Evolutionary conservation across 768 basidiomycete genomes (phyloP).

Genomic region (Sutorius australiensis): DNA sequence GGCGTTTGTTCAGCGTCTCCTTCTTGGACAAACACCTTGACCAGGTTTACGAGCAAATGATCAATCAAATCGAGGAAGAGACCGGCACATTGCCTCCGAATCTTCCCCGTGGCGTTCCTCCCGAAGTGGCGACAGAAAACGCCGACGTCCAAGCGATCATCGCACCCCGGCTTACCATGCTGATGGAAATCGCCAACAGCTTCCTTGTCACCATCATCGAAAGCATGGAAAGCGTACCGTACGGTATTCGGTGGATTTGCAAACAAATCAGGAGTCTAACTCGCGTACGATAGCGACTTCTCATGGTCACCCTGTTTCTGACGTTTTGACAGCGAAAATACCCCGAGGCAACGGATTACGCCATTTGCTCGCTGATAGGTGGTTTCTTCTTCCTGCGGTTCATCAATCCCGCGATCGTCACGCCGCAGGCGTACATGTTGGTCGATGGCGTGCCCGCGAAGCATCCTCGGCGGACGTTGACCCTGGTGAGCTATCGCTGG

Average conservation of each 20-base stretch:
- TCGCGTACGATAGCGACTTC: slow-evolving; percentile 51
- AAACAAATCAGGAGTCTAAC: slow-evolving; percentile 98
- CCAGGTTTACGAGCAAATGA: slow-evolving; percentile 99
- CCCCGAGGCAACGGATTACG: slow-evolving; percentile 97
- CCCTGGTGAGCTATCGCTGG: slow-evolving; percentile 53
- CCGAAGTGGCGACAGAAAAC: slow-evolving; percentile 93
- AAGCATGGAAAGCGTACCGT: slow-evolving; percentile 96
- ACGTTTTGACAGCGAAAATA: slow-evolving; percentile 77
- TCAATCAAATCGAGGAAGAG: slow-evolving; percentile 97
- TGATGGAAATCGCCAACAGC: slow-evolving; percentile 99
- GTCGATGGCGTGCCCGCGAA: slow-evolving; percentile 98
- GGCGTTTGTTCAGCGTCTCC: not conserved
- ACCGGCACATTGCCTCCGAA: slow-evolving; percentile 88
- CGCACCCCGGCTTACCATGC: slow-evolving; percentile 93
- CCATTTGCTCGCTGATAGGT: slow-evolving; percentile 97
- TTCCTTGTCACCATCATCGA: slow-evolving; percentile 98
- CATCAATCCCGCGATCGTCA: slow-evolving; percentile 99
- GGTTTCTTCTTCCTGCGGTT: slow-evolving; percentile 99
- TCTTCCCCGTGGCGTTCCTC: slow-evolving; percentile 88
- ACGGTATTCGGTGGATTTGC: slow-evolving; percentile 99
- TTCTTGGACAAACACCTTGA: not conserved
- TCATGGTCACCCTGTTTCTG: not conserved
- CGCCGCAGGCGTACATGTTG: slow-evolving; percentile 99
- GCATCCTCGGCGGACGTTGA: slow-evolving; percentile 93
- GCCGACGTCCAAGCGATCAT: slow-evolving; percentile 97